Evolutionary conservation across 441 rosid genomes (phyloP), one percentile per base, ranked within the genome.

Genomic region (Gossypium laxum): DNA sequence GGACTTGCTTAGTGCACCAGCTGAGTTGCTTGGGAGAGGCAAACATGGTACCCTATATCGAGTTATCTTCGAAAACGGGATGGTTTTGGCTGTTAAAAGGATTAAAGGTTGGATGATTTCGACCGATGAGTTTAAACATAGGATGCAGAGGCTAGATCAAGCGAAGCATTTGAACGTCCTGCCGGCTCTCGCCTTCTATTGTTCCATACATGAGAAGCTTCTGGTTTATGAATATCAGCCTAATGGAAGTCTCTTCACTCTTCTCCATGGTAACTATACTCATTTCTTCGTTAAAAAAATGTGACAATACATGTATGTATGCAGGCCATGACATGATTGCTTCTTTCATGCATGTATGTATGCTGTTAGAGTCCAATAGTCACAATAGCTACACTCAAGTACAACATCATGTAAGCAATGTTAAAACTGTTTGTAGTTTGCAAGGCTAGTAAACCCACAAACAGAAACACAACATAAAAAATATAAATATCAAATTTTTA

Each of bases 1-100:
- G 51, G 89, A 86, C 74, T 43, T 88, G 72, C 77, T 88, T 24
- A 77, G 72, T 30, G 89, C 93, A 56, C 93, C 93, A 0, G 90
- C 90, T 0, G 89, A 86, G 78, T 72, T 86, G 84, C 77, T 88
- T 0, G 83, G 82, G 19, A 81, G 83, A 79, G 89, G 90, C 63
- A 82, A 80, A 52, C 81, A 84, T 3, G 72, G 87, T 32, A 86
- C 83, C 70, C 82, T 88, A 10, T 86, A 85, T 52, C 85, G 79
- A 75, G 87, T 86, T 55, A 65, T 71, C 1, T 77, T 80, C 11
- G 81, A 80, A 30, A 79, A 79, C 7, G 83, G 89, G 24, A 58
- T 64, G 74, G 56, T 17, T 1, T 71, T 86, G 21, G 88, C 80
- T 15, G 89, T 88, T n/a, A 86, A 88, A 76, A 82, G 93, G 83